phyloP scores from a whole-genome alignment of 2,329 filamentous ascomycete genomes.

The Lasiodiplodia hormozganensis region DNA sequence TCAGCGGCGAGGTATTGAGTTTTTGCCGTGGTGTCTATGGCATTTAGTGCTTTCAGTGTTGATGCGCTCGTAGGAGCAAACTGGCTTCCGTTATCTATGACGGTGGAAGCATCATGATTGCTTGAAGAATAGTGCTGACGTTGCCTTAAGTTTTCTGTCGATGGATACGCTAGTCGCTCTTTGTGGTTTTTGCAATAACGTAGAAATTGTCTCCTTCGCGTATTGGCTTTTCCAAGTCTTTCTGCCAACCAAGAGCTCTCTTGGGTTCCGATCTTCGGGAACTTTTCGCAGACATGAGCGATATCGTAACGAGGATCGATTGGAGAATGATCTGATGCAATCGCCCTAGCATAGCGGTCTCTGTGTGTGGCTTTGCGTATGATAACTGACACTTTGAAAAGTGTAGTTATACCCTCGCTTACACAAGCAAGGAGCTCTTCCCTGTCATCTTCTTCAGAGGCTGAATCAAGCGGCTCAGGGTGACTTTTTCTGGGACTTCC shows the following conservation, averaged over 20 bases:
- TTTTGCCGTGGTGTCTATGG: too few species aligned
- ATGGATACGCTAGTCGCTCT: too few species aligned
- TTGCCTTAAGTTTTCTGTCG: too few species aligned
- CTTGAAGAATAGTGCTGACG: too few species aligned
- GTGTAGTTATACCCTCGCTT: background rate
- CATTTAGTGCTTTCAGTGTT: too few species aligned
- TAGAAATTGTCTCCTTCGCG: too few species aligned
- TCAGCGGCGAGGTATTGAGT: too few species aligned
- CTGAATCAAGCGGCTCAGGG: background rate
- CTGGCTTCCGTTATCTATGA: too few species aligned
- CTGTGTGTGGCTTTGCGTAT: background rate
- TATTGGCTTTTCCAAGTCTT: too few species aligned
- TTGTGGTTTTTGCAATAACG: too few species aligned
- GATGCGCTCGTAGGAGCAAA: too few species aligned
- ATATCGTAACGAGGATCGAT: background rate
- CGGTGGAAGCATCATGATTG: too few species aligned
- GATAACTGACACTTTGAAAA: background rate
- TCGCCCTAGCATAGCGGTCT: background rate
- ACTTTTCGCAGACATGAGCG: background rate
- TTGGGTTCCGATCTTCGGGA: background rate
- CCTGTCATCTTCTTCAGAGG: background rate
- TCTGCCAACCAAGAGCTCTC: background rate
- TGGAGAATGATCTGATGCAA: background rate
- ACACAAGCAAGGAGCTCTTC: background rate
- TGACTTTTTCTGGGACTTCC: rapidly evolving